phyloP scores from a whole-genome alignment of 2,329 filamentous ascomycete genomes.

The Xylariaceae sp. region DNA sequence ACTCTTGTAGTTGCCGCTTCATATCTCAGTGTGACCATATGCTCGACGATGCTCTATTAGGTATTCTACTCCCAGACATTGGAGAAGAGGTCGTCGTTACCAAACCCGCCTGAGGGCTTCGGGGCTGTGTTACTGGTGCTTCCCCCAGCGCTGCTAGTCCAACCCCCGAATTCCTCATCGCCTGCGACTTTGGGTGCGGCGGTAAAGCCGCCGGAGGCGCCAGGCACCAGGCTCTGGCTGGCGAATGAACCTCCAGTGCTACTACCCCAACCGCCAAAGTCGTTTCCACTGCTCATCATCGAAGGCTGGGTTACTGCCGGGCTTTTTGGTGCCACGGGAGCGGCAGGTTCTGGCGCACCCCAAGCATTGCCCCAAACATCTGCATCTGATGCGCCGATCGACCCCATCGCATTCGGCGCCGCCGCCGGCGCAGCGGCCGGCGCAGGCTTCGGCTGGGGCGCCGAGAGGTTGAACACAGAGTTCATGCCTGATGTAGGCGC shows the following conservation, averaged over 20 bases:
- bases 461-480: constrained; percentile 80
- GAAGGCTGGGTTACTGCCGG: constrained; percentile 35
- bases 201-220: constrained; percentile 58
- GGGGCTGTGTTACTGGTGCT: constrained; percentile 32
- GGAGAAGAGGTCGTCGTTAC: constrained; percentile 81
- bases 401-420: constrained; percentile 26
- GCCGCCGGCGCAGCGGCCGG: constrained; percentile 34
- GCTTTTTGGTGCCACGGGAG: constrained; percentile 48
- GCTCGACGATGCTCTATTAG: too few species aligned
- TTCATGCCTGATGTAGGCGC: constrained; percentile 35
- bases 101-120: constrained; percentile 54
- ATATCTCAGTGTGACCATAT: too few species aligned
- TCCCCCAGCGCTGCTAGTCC: constrained; percentile 63
- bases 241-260: constrained; percentile 39
- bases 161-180: constrained; percentile 94
- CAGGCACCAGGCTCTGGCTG: constrained; percentile 52
- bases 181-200: constrained; percentile 64
- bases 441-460: constrained; percentile 37
- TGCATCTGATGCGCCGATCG: constrained; percentile 36
- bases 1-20: too few species aligned
- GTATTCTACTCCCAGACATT: constrained; percentile 77
- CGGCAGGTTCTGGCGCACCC: constrained; percentile 53
- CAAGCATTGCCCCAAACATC: constrained; percentile 92
- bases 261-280: constrained; percentile 53
- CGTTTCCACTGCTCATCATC: constrained; percentile 44